Base-by-base conservation (phyloP, 495 filamentous ascomycete species). In the Daldinia childiae region DNA sequence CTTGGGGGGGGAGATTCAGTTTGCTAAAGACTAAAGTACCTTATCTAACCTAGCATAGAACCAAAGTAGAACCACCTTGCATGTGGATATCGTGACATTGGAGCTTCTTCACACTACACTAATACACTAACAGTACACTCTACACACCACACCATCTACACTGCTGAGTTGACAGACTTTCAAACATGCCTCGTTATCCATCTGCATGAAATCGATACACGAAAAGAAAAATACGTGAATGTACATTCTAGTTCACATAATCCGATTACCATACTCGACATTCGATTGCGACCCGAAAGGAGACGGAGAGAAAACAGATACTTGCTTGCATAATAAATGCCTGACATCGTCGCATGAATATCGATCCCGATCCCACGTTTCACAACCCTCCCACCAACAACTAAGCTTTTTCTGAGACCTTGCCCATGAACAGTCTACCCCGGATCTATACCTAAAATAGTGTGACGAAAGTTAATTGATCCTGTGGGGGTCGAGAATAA, bases 351-450 rank as follows among this genome's bases (percentile, higher is more conserved):
- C 64, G 66, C 66, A 73, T 73, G 62, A 73, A 69, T 14, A 39
- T 48, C 66, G 57, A 58, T 66, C 58, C 66, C 66, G 65, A 69
- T 69, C 54, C 66, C 71, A 69, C 65, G 65, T 73, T 73, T 73
- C 71, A 73, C 71, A 65, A 66, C 66, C 62, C 62, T 65, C 50
- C 61, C 62, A 58, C 52, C 32, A 56, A 58, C 61, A 66, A 58
- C 62, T 58, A 66, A 59, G 57, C 71, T 62, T 66, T 59, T 58
- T 32, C 29, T 50, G 62, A 43, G 19, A 54, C 66, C 57, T 62
- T 50, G 54, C 45, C 71, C 29, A 62, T 52, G 51, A 73, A 30
- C 45, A n/a, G 11, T 65, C 21, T 73, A 69, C 65, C 65, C 71
- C 62, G 34, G 66, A 69, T 69, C 39, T 12, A 38, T 68, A 67